Evolutionary conservation across 2,329 filamentous ascomycete genomes (phyloP).

Genomic region (Davidsoniella virescens): DNA sequence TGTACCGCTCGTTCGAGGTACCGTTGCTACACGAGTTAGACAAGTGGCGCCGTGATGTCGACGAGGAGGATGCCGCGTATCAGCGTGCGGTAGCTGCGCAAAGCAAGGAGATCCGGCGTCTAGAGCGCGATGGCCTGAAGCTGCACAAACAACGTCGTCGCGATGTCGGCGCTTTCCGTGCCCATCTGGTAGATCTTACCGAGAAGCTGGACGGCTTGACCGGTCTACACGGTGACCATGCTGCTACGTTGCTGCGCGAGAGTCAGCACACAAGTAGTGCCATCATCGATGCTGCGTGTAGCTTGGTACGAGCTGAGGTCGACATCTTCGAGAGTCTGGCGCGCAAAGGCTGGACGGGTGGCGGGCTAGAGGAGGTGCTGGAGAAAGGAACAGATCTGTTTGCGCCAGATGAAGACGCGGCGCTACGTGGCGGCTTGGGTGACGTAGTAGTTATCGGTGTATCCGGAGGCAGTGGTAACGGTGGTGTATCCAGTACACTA

Average conservation of each 20-base stretch:
- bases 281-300: slow-evolving; percentile 49
- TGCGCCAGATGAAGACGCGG: slow-evolving; percentile 25
- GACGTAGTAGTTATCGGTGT: background rate
- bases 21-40: slow-evolving; percentile 54
- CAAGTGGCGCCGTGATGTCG: slow-evolving; percentile 44
- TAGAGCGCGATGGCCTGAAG: slow-evolving; percentile 49
- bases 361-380: slow-evolving; percentile 48
- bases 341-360: slow-evolving; percentile 50
- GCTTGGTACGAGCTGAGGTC: slow-evolving; percentile 49
- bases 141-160: slow-evolving; percentile 42
- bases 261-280: slow-evolving; percentile 46
- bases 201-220: slow-evolving; percentile 46
- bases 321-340: slow-evolving; percentile 54
- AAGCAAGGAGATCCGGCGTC: slow-evolving; percentile 42
- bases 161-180: slow-evolving; percentile 45
- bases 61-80: slow-evolving; percentile 48
- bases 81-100: slow-evolving; percentile 36
- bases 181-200: slow-evolving; percentile 48
- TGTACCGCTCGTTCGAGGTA: slow-evolving; percentile 52
- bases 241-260: slow-evolving; percentile 42
- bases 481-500: slow-evolving; percentile 8
- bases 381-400: slow-evolving; percentile 49
- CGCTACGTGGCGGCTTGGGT: slow-evolving; percentile 13
- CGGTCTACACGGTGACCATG: slow-evolving; percentile 41
- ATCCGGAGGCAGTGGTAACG: slow-evolving; percentile 14